Conservation (phyloP, 2,329 filamentous ascomycete genomes). For the Paracoccidioides lutzii region DNA sequence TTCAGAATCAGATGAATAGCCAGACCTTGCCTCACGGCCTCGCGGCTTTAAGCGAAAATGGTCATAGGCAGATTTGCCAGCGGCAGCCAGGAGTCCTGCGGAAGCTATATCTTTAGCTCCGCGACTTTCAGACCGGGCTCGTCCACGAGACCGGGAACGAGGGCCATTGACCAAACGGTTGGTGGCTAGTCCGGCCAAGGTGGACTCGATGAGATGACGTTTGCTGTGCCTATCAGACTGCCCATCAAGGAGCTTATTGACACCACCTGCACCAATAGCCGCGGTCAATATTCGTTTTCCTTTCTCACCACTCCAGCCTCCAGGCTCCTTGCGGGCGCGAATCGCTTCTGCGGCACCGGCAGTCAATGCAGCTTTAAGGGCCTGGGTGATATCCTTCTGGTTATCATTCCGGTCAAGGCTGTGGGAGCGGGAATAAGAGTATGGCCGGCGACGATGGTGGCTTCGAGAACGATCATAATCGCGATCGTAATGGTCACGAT, state of each 20-base stretch:
- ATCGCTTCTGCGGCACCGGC: slow-evolving; percentile 89
- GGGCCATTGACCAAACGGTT: slow-evolving; percentile 78
- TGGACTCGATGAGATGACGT: slow-evolving; percentile 71
- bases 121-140: slow-evolving; percentile 31
- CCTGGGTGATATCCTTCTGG: slow-evolving; percentile 59
- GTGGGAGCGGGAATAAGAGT: slow-evolving; percentile 34
- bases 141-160: slow-evolving; percentile 50
- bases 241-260: slow-evolving; percentile 59
- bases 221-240: slow-evolving; percentile 63
- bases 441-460: slow-evolving; percentile 23
- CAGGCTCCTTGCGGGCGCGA: slow-evolving; percentile 75
- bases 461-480: slow-evolving; percentile 33
- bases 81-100: slow-evolving; percentile 33
- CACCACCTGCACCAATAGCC: slow-evolving; percentile 69
- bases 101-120: slow-evolving; percentile 33
- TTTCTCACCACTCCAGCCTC: slow-evolving; percentile 81
- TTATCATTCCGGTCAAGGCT: slow-evolving; percentile 44
- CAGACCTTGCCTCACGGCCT: slow-evolving; percentile 14
- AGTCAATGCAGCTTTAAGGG: slow-evolving; percentile 78
- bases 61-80: slow-evolving; percentile 35
- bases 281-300: slow-evolving; percentile 84
- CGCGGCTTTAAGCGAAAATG: slow-evolving; percentile 32
- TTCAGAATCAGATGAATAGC: slow-evolving; percentile 38
- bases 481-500: slow-evolving; percentile 24
- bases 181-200: slow-evolving; percentile 74